Evolutionary conservation across 1,139 yeast genomes (phyloP), one percentile per base, ranked within the genome.

Genomic region (Taiozyma onychis): DNA sequence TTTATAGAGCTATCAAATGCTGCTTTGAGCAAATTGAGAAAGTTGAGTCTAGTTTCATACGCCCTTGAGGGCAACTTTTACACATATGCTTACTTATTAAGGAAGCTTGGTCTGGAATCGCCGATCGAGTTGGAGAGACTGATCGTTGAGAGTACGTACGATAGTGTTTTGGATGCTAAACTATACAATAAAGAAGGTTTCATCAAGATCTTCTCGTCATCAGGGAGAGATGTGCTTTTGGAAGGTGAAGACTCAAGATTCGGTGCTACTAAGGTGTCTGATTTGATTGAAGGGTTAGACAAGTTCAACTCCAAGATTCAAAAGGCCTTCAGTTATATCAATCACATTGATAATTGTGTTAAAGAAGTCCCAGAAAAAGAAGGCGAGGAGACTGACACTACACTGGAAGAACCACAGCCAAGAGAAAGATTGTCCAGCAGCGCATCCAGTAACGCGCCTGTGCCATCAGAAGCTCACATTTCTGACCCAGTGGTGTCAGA

Each of bases 11-110:
- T 67, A 14, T 50, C 51, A 2, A 58, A 55, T 1, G 10, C 14
- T 6, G 64, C 67, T 43, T 13, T 63, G 18, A 51, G 58, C 39
- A 68, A 68, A 48, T 47, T 69, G 39, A 55, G 59, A n/a, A 69
- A 66, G 52, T 47, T 69, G 44, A 60, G 67, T 1, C 48, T 69
- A 6, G 54, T 66, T 21, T 51, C 63, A 0, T 48, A 64, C 39
- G 57, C 64, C 0, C 43, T 56, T 22, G 47, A 49, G 44, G 44
- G 41, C 8, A 57, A 55, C 47, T 56, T 48, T 10, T 41, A 58
- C 6, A 39, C 50, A 2, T 61, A 57, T 43, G 48, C 45, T 2
- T 41, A 46, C 39, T 50, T 60, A 42, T 53, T 47, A 14, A 22
- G 28, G 16, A 52, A 32, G 13, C 44, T 60, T n/a, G 49, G 42